A percentile compares a stretch with the other conserved stretches of the same genome.
These are phyloP conservation scores for Tricholoma terreum DNA, from an alignment of 768 basidiomycete species.

Conservation along the genomic window DNA sequence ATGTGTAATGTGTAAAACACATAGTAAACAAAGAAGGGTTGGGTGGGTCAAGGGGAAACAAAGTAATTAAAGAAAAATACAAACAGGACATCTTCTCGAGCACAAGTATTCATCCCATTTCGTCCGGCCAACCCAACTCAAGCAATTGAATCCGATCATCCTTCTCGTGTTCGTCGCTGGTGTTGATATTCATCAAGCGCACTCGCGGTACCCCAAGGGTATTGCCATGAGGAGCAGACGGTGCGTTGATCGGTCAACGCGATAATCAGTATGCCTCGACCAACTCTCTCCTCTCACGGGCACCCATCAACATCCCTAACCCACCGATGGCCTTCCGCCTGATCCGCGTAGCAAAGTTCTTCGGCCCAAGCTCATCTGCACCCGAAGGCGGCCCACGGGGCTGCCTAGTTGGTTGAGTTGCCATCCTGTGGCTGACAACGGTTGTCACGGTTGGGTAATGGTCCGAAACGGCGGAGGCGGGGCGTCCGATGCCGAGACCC, in stretches of 20 bases:
- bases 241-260: not conserved
- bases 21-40: slow-evolving; percentile 12
- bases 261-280: slow-evolving; percentile 62
- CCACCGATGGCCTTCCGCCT: slow-evolving; percentile 83
- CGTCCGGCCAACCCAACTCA: slow-evolving; percentile 17
- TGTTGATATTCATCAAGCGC: slow-evolving; percentile 2
- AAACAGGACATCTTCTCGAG: slow-evolving; percentile 12
- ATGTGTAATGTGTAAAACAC: slow-evolving; percentile 8
- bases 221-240: not conserved
- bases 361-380: slow-evolving; percentile 80
- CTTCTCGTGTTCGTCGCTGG: slow-evolving; percentile 9
- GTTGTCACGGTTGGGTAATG: slow-evolving; percentile 34
- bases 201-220: not conserved
- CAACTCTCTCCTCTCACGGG: slow-evolving; percentile 74
- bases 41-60: slow-evolving; percentile 4
- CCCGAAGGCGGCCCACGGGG: slow-evolving; percentile 86
- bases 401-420: slow-evolving; percentile 76
- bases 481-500: slow-evolving; percentile 81
- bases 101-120: slow-evolving; percentile 10
- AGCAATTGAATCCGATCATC: slow-evolving; percentile 9
- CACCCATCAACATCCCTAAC: slow-evolving; percentile 73
- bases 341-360: slow-evolving; percentile 87
- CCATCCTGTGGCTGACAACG: slow-evolving; percentile 53
- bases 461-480: slow-evolving; percentile 45
- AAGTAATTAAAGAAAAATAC: slow-evolving; percentile 12